Evolutionary conservation across 352 stramenopile genomes (phyloP).

Genomic region (Globisporangium nodosum): DNA sequence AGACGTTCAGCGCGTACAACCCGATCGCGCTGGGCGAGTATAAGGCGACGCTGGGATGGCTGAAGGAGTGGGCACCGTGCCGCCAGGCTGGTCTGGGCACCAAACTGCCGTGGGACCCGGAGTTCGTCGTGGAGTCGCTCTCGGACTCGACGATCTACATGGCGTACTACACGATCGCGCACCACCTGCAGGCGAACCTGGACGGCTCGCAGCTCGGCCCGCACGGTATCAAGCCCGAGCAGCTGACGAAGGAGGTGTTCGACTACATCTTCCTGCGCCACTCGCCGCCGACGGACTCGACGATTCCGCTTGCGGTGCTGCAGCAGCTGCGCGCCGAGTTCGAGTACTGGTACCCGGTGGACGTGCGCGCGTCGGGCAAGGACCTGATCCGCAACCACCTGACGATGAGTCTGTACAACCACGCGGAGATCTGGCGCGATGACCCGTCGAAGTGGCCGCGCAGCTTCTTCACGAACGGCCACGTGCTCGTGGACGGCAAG

Average conservation of each 20-base stretch:
- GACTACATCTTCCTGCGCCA: constrained; percentile 98
- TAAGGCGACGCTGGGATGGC: constrained; percentile 97
- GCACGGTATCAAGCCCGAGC: constrained; percentile 74
- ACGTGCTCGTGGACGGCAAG: constrained; percentile 95
- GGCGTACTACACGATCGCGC: constrained; percentile 99
- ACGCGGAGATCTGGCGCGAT: constrained; percentile 98
- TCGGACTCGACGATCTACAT: constrained; percentile 99
- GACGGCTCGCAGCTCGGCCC: constrained; percentile 90
- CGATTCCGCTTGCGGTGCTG: constrained; percentile 88
- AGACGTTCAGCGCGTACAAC: constrained; percentile 96
- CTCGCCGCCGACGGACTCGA: constrained; percentile 74
- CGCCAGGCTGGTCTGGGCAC: constrained; percentile 96
- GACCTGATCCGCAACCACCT: constrained; percentile 99
- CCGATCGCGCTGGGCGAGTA: constrained; percentile 91
- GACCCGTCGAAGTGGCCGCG: constrained; percentile 96
- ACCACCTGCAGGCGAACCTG: constrained; percentile 96
- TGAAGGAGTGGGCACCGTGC: constrained; percentile 99
- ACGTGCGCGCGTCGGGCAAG: constrained; percentile 96
- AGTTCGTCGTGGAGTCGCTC: constrained; percentile 99
- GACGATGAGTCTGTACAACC: constrained; percentile 99
- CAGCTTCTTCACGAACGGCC: constrained; percentile 98
- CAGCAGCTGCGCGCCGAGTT: constrained; percentile 96
- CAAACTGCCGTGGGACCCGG: constrained; percentile 97
- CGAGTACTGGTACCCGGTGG: constrained; percentile 99
- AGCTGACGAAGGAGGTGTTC: constrained; percentile 96